Conservation (phyloP, 768 basidiomycete genomes). For the Calvatia gigantea region DNA sequence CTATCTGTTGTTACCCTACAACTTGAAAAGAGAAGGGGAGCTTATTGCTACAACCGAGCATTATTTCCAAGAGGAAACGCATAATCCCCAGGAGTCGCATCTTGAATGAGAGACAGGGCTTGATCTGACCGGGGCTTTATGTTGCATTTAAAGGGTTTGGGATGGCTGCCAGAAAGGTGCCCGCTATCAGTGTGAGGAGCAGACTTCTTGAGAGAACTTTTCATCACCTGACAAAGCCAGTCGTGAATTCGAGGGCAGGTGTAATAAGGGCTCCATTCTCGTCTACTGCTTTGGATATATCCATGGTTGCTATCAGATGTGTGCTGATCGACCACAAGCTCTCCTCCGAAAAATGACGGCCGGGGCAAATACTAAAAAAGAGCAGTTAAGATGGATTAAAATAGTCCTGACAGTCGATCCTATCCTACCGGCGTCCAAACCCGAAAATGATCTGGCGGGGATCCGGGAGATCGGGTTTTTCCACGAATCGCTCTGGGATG, state of each 20-base stretch:
- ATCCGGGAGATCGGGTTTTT: slow-evolving; percentile 35
- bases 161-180: slow-evolving; percentile 34
- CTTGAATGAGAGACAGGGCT: slow-evolving; percentile 24
- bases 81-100: slow-evolving; percentile 21
- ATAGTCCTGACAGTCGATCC: neutral
- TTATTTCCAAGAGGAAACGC: slow-evolving; percentile 7
- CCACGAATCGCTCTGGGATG: slow-evolving; percentile 46
- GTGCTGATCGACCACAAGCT: slow-evolving; percentile 44
- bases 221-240: slow-evolving; percentile 45
- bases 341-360: slow-evolving; percentile 47
- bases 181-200: neutral
- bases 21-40: too few relatives aligned
- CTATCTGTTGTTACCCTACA: too few relatives aligned
- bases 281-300: slow-evolving; percentile 39
- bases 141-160: slow-evolving; percentile 44
- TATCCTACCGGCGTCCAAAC: slow-evolving; percentile 49
- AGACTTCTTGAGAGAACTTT: slow-evolving; percentile 1
- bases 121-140: slow-evolving; percentile 42
- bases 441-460: slow-evolving; percentile 51
- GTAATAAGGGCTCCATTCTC: slow-evolving; percentile 38
- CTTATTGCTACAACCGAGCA: neutral
- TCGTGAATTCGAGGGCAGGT: slow-evolving; percentile 32
- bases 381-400: neutral
- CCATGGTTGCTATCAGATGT: slow-evolving; percentile 40
- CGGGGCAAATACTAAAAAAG: slow-evolving; percentile 45